Conservation (phyloP, 805 yeast species). For the Wickerhamiella kazuoi region DNA sequence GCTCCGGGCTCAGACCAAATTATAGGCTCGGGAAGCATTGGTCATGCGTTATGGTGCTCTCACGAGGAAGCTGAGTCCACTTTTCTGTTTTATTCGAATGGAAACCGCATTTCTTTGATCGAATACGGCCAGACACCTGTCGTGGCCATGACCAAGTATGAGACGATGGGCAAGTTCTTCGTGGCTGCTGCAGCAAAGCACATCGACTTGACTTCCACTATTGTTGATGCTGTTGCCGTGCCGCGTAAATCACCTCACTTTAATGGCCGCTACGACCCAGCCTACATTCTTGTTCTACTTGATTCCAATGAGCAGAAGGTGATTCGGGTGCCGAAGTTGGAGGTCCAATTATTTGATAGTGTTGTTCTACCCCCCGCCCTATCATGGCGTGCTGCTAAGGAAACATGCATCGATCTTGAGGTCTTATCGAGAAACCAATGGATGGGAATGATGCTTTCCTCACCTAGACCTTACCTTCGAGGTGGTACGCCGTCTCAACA, state of each 20-base stretch:
- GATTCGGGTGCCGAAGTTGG: slow-evolving; percentile 9
- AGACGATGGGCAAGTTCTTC: slow-evolving; percentile 65
- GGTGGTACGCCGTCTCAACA: slow-evolving; percentile 65
- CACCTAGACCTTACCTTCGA: slow-evolving; percentile 34
- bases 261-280: slow-evolving; percentile 64
- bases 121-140: slow-evolving; percentile 69
- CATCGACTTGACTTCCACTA: slow-evolving; percentile 23
- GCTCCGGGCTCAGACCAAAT: slow-evolving; percentile 2
- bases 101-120: slow-evolving; percentile 34
- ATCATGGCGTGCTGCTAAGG: slow-evolving; percentile 60
- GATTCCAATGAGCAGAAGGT: slow-evolving; percentile 39
- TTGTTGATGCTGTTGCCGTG: slow-evolving; percentile 34
- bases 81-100: slow-evolving; percentile 52
- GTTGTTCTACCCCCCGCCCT: slow-evolving; percentile 63
- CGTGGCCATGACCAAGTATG: slow-evolving; percentile 66
- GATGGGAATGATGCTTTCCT: slow-evolving; percentile 57
- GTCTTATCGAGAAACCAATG: slow-evolving; percentile 49
- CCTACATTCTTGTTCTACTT: slow-evolving; percentile 37
- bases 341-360: slow-evolving; percentile 30
- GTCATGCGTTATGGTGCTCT: slow-evolving; percentile 46
- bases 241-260: slow-evolving; percentile 56
- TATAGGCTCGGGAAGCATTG: background rate
- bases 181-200: slow-evolving; percentile 37
- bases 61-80: slow-evolving; percentile 67
- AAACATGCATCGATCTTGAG: slow-evolving; percentile 37